Conservation (phyloP, 1,139 yeast species). For the Kodamaea anthophila region DNA sequence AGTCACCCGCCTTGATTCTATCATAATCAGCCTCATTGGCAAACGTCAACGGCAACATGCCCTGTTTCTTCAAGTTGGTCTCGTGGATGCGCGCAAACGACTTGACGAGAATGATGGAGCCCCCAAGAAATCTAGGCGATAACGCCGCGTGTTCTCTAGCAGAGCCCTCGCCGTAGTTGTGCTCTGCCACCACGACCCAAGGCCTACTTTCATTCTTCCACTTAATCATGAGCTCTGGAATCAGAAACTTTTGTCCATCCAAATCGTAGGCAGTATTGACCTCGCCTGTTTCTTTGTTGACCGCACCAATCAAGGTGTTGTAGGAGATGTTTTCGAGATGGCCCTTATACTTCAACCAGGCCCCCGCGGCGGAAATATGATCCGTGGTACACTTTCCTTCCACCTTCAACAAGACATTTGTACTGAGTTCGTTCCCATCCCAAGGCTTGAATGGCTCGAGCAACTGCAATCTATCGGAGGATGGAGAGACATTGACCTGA, state of each 20-base stretch:
- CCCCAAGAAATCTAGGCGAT: conserved; percentile 91
- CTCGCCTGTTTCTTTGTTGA: conserved; percentile 92
- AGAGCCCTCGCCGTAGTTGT: conserved; percentile 97
- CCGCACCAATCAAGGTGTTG: conserved; percentile 95
- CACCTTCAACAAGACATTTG: conserved; percentile 77
- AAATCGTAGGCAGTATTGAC: conserved; percentile 86
- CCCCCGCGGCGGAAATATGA: conserved; percentile 98
- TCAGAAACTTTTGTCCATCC: conserved; percentile 70
- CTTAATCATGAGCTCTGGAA: conserved; percentile 94
- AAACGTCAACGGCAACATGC: conserved; percentile 90
- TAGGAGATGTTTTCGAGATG: conserved; percentile 92
- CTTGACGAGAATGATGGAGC: conserved; percentile 80
- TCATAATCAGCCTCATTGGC: conserved; percentile 89
- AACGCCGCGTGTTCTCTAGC: conserved; percentile 99
- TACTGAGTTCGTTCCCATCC: conserved; percentile 74
- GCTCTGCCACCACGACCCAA: conserved; percentile 96
- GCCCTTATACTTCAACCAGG: conserved; percentile 98
- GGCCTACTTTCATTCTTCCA: conserved; percentile 84
- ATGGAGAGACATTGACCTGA: conserved; percentile 66
- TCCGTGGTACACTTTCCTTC: conserved; percentile 98
- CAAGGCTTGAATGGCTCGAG: conserved; percentile 85
- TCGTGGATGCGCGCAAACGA: conserved; percentile 90
- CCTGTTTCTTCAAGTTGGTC: conserved; percentile 64
- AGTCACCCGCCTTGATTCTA: conserved; percentile 67
- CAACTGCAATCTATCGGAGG: conserved; percentile 61